Base-by-base conservation (phyloP, 1,284 basidiomycete species). In the Wallemia hederae region DNA sequence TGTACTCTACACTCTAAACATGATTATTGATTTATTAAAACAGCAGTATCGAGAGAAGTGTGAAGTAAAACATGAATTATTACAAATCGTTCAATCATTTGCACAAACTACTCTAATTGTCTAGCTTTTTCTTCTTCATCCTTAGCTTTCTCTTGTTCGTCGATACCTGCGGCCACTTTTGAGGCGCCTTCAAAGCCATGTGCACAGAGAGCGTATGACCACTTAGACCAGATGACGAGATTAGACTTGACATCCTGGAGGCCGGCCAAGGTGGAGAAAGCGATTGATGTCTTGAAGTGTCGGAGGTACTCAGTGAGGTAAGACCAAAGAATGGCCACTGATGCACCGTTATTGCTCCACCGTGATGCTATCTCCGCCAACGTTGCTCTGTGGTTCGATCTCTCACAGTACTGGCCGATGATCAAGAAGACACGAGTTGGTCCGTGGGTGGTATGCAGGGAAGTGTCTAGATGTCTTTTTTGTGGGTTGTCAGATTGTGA, bases 341-440 rank as follows among this genome's bases (percentile, higher is more conserved):
- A 49, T 5, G 22, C 39, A n/a, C 39, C 39, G 22, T 7, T 49
- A 15, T 49, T n/a, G 19, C 14, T 49, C 39, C 39, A 49, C n/a
- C 39, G 39, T n/a, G 14, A 15, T 5, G 39, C 11, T 7, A 49
- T 49, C 3, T 49, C 39, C 22, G 11, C 5, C 5, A 49, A n/a
- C 22, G 39, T 49, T 49, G 39, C 39, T 49, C 39, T 49, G n/a
- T 49, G 39, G 39, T 49, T 49, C 22, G 39, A 49, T 49, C 22
- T 49, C n/a, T 49, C 39, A 26, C 92, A 97, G 70, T 87, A 94
- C 66, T 87, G 83, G 0, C 90, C 90, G 3, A 85, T 83, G 63
- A 97, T 85, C 39, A 97, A 70, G 70, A 96, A 98, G 66, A 94
- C 80, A 14, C 90, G 82, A 63, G 81, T 67, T 2, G 66, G 68